Percentiles rank a stretch among this genome's conserved stretches.
These are phyloP conservation scores for Rhodotorula sphaerocarpa DNA, from an alignment of 768 basidiomycete genomes.

Conservation along the genomic window DNA sequence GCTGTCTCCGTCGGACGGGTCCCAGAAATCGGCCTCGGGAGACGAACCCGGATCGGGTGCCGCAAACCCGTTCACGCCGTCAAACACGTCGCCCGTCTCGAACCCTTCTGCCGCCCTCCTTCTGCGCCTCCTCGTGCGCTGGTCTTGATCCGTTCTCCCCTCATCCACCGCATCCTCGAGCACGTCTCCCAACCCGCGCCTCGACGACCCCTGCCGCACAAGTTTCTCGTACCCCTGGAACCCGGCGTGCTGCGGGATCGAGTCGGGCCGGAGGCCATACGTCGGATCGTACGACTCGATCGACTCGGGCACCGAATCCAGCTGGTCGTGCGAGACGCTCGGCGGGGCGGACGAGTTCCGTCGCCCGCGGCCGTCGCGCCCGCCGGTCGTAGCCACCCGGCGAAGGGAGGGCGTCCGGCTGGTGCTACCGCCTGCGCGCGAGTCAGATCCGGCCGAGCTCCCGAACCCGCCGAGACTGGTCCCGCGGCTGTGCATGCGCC, in stretches of 20 bases:
- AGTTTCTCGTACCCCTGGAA: conserved; percentile 70
- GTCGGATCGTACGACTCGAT: conserved; percentile 92
- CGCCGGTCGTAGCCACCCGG: background rate
- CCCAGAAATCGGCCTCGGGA: conserved; percentile 7
- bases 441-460: background rate
- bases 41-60: conserved; percentile 6
- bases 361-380: background rate
- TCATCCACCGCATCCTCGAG: conserved; percentile 40
- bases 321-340: conserved; percentile 18
- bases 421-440: background rate
- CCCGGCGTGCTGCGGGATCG: conserved; percentile 71
- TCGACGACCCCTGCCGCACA: conserved; percentile 45
- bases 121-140: no score
- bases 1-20: conserved; percentile 12
- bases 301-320: conserved; percentile 50
- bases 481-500: background rate
- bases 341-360: conserved; percentile 3
- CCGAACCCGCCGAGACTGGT: background rate
- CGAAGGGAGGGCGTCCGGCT: conserved; percentile 3
- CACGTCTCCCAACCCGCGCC: conserved; percentile 42
- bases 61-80: background rate
- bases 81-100: conserved; percentile 9
- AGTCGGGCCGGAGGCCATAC: conserved; percentile 87
- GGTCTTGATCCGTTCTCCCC: background rate
- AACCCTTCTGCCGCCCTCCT: background rate